Conservation (phyloP, 352 stramenopile genomes). For the Globisporangium echinulatum region DNA sequence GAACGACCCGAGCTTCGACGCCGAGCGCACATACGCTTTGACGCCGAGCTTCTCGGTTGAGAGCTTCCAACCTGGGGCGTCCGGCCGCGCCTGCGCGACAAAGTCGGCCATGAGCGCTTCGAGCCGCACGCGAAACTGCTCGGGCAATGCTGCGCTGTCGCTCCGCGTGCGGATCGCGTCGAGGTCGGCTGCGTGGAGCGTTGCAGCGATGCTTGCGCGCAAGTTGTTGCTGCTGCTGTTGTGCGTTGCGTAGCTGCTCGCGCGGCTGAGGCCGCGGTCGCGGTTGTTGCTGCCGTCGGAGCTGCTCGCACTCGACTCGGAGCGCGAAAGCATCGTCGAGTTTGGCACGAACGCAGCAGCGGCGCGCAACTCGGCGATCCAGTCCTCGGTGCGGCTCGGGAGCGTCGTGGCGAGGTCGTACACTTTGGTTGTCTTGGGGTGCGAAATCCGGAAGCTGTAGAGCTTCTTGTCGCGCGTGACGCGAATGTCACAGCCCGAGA, state of each 20-base stretch:
- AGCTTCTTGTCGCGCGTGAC: conserved; percentile 58
- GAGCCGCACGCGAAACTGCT: conserved; percentile 31
- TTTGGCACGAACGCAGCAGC: conserved; percentile 24
- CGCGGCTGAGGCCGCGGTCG: background rate
- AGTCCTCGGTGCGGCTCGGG: conserved; percentile 44
- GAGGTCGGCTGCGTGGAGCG: conserved; percentile 9
- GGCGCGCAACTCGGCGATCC: conserved; percentile 43
- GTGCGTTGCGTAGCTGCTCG: background rate
- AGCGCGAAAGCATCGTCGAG: conserved; percentile 6
- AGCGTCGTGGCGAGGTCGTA: conserved; percentile 62
- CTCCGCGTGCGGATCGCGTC: conserved; percentile 8
- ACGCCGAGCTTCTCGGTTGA: conserved; percentile 48
- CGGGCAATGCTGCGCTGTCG: conserved; percentile 24
- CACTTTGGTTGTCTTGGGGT: conserved; percentile 58
- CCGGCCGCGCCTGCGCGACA: conserved; percentile 36
- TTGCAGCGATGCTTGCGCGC: conserved; percentile 12
- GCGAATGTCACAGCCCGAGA: conserved; percentile 48
- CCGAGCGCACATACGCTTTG: conserved; percentile 43
- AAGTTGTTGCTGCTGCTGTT: conserved; percentile 2
- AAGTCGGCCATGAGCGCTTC: conserved; percentile 60
- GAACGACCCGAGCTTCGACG: conserved; percentile 36
- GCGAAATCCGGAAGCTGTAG: conserved; percentile 72
- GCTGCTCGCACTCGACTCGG: conserved; percentile 2
- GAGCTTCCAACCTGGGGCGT: conserved; percentile 55
- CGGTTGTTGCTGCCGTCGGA: conserved; percentile 1